Base-by-base conservation (phyloP, 768 basidiomycete species). In the Omphalotus guepiniiformis region DNA sequence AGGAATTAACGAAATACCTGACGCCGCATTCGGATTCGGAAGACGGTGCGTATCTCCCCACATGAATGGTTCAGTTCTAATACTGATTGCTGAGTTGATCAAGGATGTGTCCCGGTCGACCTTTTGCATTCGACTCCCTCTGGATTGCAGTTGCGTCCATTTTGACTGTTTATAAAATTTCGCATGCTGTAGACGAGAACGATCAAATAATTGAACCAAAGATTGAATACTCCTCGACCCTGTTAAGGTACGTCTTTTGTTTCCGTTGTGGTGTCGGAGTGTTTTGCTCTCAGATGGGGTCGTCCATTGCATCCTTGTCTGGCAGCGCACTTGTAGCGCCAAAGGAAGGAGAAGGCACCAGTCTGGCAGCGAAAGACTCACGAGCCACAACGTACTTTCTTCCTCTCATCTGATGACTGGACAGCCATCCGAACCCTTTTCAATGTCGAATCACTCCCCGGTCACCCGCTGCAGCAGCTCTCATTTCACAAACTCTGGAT, bases 61-160 rank as follows among this genome's bases (percentile, higher is more conserved):
- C n/a, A 6, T 34, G 13, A 12, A 12, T 5, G 39, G 6, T 13
- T 39, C n/a, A 8, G 13, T 2, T 44, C 27, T 21, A 13, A 22
- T 11, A 21, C 32, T 12, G 25, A 22, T 22, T 34, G n/a, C n/a
- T n/a, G n/a, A n/a, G n/a, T n/a, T n/a, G n/a, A 46, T 32, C 22
- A 30, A 75, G 74, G 32, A 55, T 68, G 38, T 78, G 75, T 54
- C 74, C 74, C 3, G 73, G 75, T 8, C 63, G 67, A 25, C 67
- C 63, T 58, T 56, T 77, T 5, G 76, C 72, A 23, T 61, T 66
- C 36, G 70, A 71, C 53, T 66, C 68, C 5, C 42, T 76, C 19
- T 76, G 70, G 69, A 69, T 75, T 21, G 58, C 67, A 6, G 58
- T 73, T 6, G 68, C 71, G 16, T 70, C 67, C 2, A 56, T 73